Base-by-base conservation (phyloP, 78 protist species). In the Dictyostelium firmibasis region DNA sequence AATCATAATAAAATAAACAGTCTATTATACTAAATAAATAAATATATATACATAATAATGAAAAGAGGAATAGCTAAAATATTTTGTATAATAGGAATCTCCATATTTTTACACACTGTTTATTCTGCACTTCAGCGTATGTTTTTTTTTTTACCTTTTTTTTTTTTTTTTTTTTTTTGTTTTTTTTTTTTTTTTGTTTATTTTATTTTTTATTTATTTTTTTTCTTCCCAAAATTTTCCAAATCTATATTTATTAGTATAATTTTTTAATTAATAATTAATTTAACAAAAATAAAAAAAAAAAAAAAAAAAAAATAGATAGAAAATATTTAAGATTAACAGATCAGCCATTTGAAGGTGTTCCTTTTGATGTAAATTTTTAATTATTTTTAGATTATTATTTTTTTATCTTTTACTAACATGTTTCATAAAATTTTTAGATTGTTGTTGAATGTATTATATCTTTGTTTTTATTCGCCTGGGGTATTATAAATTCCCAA, bases 101-200 rank as follows among this genome's bases (percentile, higher is more conserved):
- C 29, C 11, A 6, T 89, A 35, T 81, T 89, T 38, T 35, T 70
- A 25, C 94, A 89, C 53, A 79, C 94, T 44, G 87, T 89, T 50
- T 69, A 79, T 60, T 89, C 94, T 41, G 76, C 83, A 44, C 33
- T 89, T 41, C 94, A 89, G 70, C 94, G 94, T 89, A 89, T 10
- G 94, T 89, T 16, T 13, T 38, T 36, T 70, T 67, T 67, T 67
- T n/a, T 25, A 20, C 0, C 0, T 50, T 50, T 50, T 50, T 16
- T 50, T 50, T 50, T 50, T 50, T 50, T 16, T 50, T 44, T 41
- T 41, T 41, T 44, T 7, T 2, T 41, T 10, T 10, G 9, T 10
- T 41, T 41, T 41, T 41, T 41, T 41, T 41, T 41, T 41, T 41
- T 41, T 10, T 10, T 9, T 10, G 5, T 41, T 41, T 41, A 10